Evolutionary conservation across 1,139 yeast species (phyloP), one percentile per base, ranked within the genome.

Genomic region (Yamadazyma friedrichii): DNA sequence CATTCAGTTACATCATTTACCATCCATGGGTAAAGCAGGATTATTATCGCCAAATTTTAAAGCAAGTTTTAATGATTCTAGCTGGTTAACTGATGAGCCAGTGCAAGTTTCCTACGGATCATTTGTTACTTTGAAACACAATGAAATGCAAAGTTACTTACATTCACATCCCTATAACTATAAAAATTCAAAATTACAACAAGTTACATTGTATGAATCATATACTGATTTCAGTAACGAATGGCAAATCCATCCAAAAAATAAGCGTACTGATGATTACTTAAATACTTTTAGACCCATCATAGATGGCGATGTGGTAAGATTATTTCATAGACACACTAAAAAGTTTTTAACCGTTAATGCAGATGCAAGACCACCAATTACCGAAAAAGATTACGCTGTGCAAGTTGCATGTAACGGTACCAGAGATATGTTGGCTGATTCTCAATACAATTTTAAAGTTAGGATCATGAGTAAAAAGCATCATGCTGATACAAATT

Each of bases 351-450:
- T 88, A 29, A 78, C 79, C 40, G 82, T 83, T 5, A 43, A 38
- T 17, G 76, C 67, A 44, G 76, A 79, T 33, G 64, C 70, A 2
- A 73, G 83, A 44, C 93, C 95, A 0, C 95, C 95, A 5, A 72
- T 86, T 22, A 77, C 89, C 2, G 94, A 86, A 50, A 87, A 84
- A 54, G 95, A 88, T 32, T 86, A 87, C 55, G 81, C 88, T 50
- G 75, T 68, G 47, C 93, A 86, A 59, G 91, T 87, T 0, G 74
- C 85, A 26, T 78, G 86, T 48, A 65, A 79, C 35, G 88, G 87
- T 6, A 76, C 77, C 46, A 51, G 67, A 4, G 67, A 70, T 1
- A 53, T 55, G 39, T 66, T 70, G 42, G 84, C 80, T 2, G 78
- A 79, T 44, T 56, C 65, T 6, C 74, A 74, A 48, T 80, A 80